These are phyloP conservation scores for Rostrohypoxylon terebratum DNA, from an alignment of 495 filamentous ascomycete genomes.

Conservation along the genomic window DNA sequence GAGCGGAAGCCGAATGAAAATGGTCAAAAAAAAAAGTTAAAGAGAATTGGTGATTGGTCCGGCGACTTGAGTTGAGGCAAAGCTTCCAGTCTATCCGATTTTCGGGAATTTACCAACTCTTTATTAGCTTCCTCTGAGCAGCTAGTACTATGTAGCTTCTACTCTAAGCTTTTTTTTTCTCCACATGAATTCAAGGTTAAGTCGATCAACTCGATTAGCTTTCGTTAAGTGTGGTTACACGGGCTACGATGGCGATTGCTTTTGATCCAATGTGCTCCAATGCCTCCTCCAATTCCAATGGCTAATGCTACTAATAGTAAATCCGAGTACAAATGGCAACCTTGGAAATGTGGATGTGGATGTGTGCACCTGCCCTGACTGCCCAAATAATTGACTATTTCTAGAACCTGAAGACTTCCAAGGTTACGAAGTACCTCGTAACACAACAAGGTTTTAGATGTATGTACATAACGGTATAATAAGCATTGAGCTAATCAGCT, in stretches of 20 bases:
- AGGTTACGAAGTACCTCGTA: too few relatives aligned
- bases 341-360: too few relatives aligned
- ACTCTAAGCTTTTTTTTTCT: neutral
- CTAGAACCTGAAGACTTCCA: too few relatives aligned
- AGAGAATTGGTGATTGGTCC: slow-evolving; percentile 9
- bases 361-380: too few relatives aligned
- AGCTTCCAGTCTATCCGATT: neutral
- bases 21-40: too few relatives aligned
- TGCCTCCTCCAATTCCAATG: neutral
- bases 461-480: slow-evolving; percentile 34
- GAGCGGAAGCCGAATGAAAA: neutral
- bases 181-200: slow-evolving; percentile 25
- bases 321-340: neutral
- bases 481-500: neutral
- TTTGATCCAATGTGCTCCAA: slow-evolving; percentile 18
- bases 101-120: slow-evolving; percentile 22
- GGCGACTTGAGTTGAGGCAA: slow-evolving; percentile 22
- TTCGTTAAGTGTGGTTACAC: slow-evolving; percentile 23
- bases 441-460: slow-evolving; percentile 11
- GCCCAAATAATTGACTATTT: too few relatives aligned
- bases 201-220: neutral
- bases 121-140: slow-evolving; percentile 18
- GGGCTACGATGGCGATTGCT: slow-evolving; percentile 36
- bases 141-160: neutral
- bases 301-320: slow-evolving; percentile 9